These are phyloP conservation scores for Elsinoe perseae DNA, from an alignment of 2,329 filamentous ascomycete species.

Conservation along the genomic window DNA sequence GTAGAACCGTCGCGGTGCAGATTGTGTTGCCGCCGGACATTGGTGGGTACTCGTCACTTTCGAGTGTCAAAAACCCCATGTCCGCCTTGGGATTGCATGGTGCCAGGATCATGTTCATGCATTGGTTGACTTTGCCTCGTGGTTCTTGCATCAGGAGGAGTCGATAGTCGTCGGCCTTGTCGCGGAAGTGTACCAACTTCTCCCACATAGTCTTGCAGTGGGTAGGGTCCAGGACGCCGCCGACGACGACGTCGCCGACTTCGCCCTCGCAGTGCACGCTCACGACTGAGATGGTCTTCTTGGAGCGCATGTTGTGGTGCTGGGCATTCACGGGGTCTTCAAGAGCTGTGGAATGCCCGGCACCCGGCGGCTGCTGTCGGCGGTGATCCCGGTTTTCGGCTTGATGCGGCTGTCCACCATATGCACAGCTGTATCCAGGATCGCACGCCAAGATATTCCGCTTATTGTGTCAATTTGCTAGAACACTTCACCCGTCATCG, in stretches of 20 bases:
- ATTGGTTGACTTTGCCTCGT: conserved; percentile 37
- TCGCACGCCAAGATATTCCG: too few species aligned
- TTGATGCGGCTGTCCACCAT: too few species aligned
- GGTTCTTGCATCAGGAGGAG: conserved; percentile 42
- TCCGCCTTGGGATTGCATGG: conserved; percentile 40
- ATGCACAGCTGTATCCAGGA: too few species aligned
- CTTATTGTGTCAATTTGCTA: too few species aligned
- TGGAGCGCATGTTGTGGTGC: conserved; percentile 5
- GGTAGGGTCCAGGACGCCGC: conserved; percentile 39
- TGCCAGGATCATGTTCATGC: conserved; percentile 36
- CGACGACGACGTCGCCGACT: conserved; percentile 44
- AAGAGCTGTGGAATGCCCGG: too few species aligned
- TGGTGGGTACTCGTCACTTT: conserved; percentile 37
- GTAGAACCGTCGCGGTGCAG: conserved; percentile 37
- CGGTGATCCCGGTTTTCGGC: too few species aligned
- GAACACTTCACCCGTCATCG: too few species aligned
- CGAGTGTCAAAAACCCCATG: conserved; percentile 41
- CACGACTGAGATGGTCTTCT: conserved; percentile 23
- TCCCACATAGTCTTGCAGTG: conserved; percentile 41
- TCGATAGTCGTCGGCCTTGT: conserved; percentile 36
- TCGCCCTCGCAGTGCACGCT: conserved; percentile 37
- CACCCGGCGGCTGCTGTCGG: too few species aligned
- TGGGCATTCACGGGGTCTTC: too few species aligned
- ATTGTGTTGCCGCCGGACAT: conserved; percentile 44
- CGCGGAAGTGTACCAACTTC: conserved; percentile 39